Conservation (phyloP, 1,284 basidiomycete species). For the Apiotrichum domesticum region DNA sequence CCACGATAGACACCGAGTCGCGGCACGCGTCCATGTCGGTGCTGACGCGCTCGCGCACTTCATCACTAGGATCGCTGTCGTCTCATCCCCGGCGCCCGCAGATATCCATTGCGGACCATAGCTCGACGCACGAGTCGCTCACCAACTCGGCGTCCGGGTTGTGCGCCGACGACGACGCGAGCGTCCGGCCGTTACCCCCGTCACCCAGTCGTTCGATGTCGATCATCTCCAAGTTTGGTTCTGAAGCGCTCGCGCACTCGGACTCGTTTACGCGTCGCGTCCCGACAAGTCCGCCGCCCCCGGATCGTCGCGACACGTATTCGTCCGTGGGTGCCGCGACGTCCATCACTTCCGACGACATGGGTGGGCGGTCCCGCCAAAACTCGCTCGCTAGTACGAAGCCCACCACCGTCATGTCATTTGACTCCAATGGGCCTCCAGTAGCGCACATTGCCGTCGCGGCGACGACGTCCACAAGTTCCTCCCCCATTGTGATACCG, state of each 20-base stretch:
- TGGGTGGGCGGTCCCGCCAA: slow-evolving; percentile 32
- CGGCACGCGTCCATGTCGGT: slow-evolving; percentile 20
- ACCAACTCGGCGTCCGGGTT: slow-evolving; percentile 2
- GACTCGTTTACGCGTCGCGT: slow-evolving; percentile 9
- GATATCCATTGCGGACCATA: slow-evolving; percentile 19
- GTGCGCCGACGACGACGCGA: slow-evolving; percentile 85
- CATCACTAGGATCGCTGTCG: slow-evolving; percentile 24
- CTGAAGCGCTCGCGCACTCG: slow-evolving; percentile 4
- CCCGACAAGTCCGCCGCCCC: background rate
- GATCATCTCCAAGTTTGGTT: slow-evolving; percentile 26
- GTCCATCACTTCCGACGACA: slow-evolving; percentile 18
- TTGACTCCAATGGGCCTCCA: slow-evolving; percentile 64
- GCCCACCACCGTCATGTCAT: slow-evolving; percentile 84
- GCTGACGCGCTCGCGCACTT: slow-evolving; percentile 27
- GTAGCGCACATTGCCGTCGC: slow-evolving; percentile 75
- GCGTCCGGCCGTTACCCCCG: slow-evolving; percentile 75
- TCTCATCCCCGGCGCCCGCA: slow-evolving; percentile 11
- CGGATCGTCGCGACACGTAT: slow-evolving; percentile 8
- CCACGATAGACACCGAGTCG: slow-evolving; percentile 26
- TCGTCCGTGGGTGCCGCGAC: slow-evolving; percentile 9
- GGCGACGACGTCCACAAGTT: slow-evolving; percentile 1
- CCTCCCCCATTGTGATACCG: slow-evolving; percentile 1
- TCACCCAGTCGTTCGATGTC: slow-evolving; percentile 61
- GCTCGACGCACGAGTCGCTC: slow-evolving; percentile 4
- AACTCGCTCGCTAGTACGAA: slow-evolving; percentile 66